These are phyloP conservation scores for Candida xyloterini DNA, from an alignment of 805 yeast genomes.

Conservation along the genomic window DNA sequence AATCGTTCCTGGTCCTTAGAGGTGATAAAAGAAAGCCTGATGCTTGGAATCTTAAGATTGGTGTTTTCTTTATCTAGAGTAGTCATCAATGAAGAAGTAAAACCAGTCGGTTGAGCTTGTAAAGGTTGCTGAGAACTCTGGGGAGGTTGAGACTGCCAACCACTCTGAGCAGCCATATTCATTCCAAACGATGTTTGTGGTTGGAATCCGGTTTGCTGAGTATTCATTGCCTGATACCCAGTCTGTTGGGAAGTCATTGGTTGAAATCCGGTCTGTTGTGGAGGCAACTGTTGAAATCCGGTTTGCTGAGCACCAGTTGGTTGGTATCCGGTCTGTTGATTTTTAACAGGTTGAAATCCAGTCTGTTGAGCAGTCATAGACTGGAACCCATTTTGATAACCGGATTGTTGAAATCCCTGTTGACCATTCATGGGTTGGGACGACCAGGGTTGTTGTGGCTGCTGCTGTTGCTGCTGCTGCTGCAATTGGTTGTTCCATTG, in stretches of 20 bases:
- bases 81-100: slow-evolving; percentile 31
- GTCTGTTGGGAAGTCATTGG: slow-evolving; percentile 5
- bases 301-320: slow-evolving; percentile 21
- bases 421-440: background rate
- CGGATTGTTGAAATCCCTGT: slow-evolving; percentile 11
- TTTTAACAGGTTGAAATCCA: slow-evolving; percentile 25
- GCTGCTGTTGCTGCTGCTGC: slow-evolving; percentile 14
- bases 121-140: slow-evolving; percentile 27
- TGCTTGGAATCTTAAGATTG: slow-evolving; percentile 64
- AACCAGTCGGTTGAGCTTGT: slow-evolving; percentile 46
- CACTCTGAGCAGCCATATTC: slow-evolving; percentile 40
- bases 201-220: slow-evolving; percentile 41
- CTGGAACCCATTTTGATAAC: background rate
- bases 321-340: slow-evolving; percentile 39
- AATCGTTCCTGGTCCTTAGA: slow-evolving; percentile 83
- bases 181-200: slow-evolving; percentile 38
- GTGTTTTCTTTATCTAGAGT: slow-evolving; percentile 41
- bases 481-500: slow-evolving; percentile 16
- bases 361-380: background rate
- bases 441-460: slow-evolving; percentile 2
- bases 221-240: slow-evolving; percentile 21
- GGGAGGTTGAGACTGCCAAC: slow-evolving; percentile 31
- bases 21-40: slow-evolving; percentile 80
- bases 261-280: slow-evolving; percentile 1
- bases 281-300: background rate